A percentile compares a stretch with the other conserved stretches of the same genome.
These are phyloP conservation scores for Lichtheimia ramosa DNA, from an alignment of 371 early-diverging fungal genomes.

Conservation along the genomic window DNA sequence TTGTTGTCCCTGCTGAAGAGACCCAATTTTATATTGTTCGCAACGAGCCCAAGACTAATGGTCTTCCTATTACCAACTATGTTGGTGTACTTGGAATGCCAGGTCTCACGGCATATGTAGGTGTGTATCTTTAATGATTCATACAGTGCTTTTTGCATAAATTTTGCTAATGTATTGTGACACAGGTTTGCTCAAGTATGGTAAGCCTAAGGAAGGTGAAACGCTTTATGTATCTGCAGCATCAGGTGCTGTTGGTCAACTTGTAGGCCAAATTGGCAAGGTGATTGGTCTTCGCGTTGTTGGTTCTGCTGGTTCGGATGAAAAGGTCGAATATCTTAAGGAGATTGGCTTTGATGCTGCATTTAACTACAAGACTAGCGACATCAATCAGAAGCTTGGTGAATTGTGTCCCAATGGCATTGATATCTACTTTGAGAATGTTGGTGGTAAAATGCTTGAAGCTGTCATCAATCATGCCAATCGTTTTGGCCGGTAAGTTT, in stretches of 20 bases:
- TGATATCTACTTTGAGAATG: slow-evolving; percentile 74
- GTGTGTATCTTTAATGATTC: slow-evolving; percentile 5
- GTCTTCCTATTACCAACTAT: slow-evolving; percentile 51
- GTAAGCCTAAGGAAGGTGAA: slow-evolving; percentile 48
- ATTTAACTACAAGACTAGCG: slow-evolving; percentile 82
- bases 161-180: background rate
- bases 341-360: slow-evolving; percentile 70
- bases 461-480: slow-evolving; percentile 56
- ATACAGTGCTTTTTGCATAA: background rate
- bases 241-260: slow-evolving; percentile 58
- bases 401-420: slow-evolving; percentile 67
- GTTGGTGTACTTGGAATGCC: slow-evolving; percentile 59
- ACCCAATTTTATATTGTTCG: slow-evolving; percentile 25
- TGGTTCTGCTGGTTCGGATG: slow-evolving; percentile 76
- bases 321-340: no score
- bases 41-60: slow-evolving; percentile 38
- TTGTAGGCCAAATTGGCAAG: slow-evolving; percentile 71
- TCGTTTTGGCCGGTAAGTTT: slow-evolving; percentile 36
- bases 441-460: slow-evolving; percentile 74
- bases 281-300: slow-evolving; percentile 65
- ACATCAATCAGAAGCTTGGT: slow-evolving; percentile 35
- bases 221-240: slow-evolving; percentile 58
- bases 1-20: slow-evolving; percentile 24
- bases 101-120: slow-evolving; percentile 50
- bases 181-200: slow-evolving; percentile 17